phyloP scores from a whole-genome alignment of 208 protist species.

The Wallacemonas sp. region DNA sequence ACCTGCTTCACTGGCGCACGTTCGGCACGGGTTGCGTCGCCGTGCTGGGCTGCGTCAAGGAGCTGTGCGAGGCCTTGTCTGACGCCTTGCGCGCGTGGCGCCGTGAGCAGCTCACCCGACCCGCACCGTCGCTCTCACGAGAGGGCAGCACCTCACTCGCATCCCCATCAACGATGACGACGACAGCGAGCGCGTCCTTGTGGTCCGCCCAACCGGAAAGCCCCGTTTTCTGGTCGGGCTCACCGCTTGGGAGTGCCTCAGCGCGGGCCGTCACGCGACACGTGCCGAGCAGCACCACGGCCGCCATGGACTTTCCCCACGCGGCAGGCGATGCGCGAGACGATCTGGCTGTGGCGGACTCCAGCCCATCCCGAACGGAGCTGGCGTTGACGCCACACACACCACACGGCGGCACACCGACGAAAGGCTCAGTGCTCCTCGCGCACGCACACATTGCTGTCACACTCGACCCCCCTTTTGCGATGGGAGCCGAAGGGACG shows the following conservation, averaged over 20 bases:
- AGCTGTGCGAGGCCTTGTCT: slow-evolving; percentile 50
- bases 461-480: slow-evolving; percentile 43
- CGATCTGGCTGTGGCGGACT: too few species aligned
- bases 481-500: slow-evolving; percentile 31
- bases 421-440: slow-evolving; percentile 8
- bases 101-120: slow-evolving; percentile 13
- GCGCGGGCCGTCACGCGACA: too few species aligned
- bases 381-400: too few species aligned
- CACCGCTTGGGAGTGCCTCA: too few species aligned
- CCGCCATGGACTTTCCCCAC: too few species aligned
- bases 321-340: too few species aligned
- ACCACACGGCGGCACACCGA: too few species aligned
- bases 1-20: slow-evolving; percentile 68
- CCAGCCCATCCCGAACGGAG: too few species aligned
- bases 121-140: slow-evolving; percentile 1
- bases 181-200: too few species aligned
- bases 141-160: neutral
- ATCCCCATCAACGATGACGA: neutral
- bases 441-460: slow-evolving; percentile 5
- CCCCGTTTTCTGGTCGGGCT: too few species aligned
- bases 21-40: slow-evolving; percentile 68
- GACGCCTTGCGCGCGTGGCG: slow-evolving; percentile 27
- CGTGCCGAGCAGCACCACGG: too few species aligned
- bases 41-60: slow-evolving; percentile 59
- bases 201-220: too few species aligned